Evolutionary conservation across 345 rosid genomes (phyloP), one percentile per base, ranked within the genome.

Genomic region (Ceriops tagal): DNA sequence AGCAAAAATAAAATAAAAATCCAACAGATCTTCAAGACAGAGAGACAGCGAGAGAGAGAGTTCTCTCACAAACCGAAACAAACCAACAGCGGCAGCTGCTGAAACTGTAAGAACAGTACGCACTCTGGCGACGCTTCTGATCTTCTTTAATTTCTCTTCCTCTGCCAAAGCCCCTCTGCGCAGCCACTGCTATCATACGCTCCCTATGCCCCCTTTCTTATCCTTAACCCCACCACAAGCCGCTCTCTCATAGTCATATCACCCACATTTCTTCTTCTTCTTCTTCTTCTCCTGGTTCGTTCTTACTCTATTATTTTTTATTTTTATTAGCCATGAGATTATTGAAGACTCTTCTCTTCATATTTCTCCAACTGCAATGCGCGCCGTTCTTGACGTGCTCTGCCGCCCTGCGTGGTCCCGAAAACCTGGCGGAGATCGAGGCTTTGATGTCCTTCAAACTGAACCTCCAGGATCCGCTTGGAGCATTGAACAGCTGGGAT

Each of bases 381-480:
- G 53, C 63, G 24, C 74, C 80, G 22, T 67, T 75, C 35, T 70
- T 67, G 62, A 8, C 76, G 0, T 62, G 26, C 66, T 72, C 77
- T 61, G 30, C 19, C 30, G 65, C 37, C 61, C 51, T 58, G 64
- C 60, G 75, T 57, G 77, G 72, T 60, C 77, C 82, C 53, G 84
- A 74, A 22, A 69, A 55, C 53, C 72, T 73, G 1, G 76, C 75
- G 5, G 97, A 95, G 84, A 91, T 95, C 28, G 81, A 87, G 43
- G 82, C 99, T 1, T 83, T 95, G 67, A 84, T 80, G 5, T 80
- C 90, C 16, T 91, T 95, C 78, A 89, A 88, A 79, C 85, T 86
- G 47, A 78, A 73, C 71, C 88, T 95, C 47, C 79, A 80, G 8
- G 99, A 95, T 65, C 96, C 97, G 0, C 87, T 86, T n/a, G 96